phyloP scores from a whole-genome alignment of 2,329 filamentous ascomycete genomes.

The Epichloe brachyelytri region DNA sequence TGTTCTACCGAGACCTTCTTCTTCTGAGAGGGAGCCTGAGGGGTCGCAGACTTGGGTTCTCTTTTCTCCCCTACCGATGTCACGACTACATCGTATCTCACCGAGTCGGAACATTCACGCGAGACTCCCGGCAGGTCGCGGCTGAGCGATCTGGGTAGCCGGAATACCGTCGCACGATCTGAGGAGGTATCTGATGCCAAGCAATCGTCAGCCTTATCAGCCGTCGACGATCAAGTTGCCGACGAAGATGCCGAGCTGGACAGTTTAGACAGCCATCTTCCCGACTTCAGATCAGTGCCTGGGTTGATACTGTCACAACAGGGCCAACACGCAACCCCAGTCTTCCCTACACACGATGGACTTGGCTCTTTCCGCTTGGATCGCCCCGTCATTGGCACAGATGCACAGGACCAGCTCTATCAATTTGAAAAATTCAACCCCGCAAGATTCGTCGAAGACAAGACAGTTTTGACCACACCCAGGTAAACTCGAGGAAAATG shows the following conservation, averaged over 20 bases:
- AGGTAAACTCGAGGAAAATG: slow-evolving; percentile 39
- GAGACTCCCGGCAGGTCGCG: slow-evolving; percentile 56
- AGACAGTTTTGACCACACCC: slow-evolving; percentile 39
- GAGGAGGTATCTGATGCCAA: slow-evolving; percentile 33
- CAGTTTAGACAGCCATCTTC: slow-evolving; percentile 81
- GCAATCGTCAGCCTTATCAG: slow-evolving; percentile 24
- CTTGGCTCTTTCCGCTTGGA: slow-evolving; percentile 70
- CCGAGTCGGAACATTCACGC: slow-evolving; percentile 53
- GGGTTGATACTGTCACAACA: slow-evolving; percentile 14
- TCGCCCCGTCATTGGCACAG: slow-evolving; percentile 35
- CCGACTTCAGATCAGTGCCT: slow-evolving; percentile 64
- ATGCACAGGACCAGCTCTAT: slow-evolving; percentile 74
- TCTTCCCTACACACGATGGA: slow-evolving; percentile 87
- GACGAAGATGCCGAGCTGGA: slow-evolving; percentile 75
- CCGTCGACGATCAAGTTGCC: slow-evolving; percentile 22
- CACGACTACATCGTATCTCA: slow-evolving; percentile 53
- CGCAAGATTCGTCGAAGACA: slow-evolving; percentile 43
- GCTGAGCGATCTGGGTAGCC: slow-evolving; percentile 68
- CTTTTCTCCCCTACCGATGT: slow-evolving; percentile 61
- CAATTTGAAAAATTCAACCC: slow-evolving; percentile 76
- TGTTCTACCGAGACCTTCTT: slow-evolving; percentile 10
- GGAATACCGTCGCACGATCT: slow-evolving; percentile 56
- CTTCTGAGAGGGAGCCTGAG: slow-evolving; percentile 32
- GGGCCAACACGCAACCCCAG: slow-evolving; percentile 41
- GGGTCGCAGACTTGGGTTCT: slow-evolving; percentile 92